Conservation (phyloP, 192 early-diverging fungal species). For the Coemansia sp. region DNA sequence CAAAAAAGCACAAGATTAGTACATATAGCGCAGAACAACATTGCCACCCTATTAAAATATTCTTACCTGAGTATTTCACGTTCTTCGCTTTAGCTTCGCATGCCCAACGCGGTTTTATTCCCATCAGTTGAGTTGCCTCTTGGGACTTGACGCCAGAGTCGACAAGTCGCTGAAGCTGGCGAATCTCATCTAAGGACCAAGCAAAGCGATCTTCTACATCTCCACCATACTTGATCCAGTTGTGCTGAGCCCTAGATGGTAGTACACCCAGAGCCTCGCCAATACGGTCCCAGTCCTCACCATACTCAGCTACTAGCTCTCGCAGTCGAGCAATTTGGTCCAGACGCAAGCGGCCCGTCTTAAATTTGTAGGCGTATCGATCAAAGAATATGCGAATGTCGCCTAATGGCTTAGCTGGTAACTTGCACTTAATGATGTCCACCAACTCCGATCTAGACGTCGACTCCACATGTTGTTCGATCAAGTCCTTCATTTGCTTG, state of each 20-base stretch:
- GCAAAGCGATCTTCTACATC: background rate
- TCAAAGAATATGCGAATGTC: background rate
- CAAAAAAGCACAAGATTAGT: too few relatives aligned
- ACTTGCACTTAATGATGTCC: background rate
- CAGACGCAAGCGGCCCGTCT: background rate
- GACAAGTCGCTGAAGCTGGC: background rate
- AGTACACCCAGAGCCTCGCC: background rate
- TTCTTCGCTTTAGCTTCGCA: background rate
- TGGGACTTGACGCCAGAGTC: background rate
- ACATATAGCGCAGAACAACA: too few relatives aligned
- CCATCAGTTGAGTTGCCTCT: background rate
- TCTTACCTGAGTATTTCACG: background rate
- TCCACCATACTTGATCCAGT: background rate
- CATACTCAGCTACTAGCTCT: background rate
- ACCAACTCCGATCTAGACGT: background rate
- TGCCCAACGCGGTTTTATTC: background rate
- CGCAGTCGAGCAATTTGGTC: background rate
- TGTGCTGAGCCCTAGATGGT: background rate
- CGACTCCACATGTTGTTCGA: background rate
- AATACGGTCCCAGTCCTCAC: background rate
- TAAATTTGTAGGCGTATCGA: background rate
- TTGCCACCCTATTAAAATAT: too few relatives aligned
- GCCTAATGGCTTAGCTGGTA: background rate
- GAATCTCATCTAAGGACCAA: background rate
- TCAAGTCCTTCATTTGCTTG: background rate